Evolutionary conservation across 2,329 filamentous ascomycete species (phyloP).

Genomic region (Fusarium neocosmosporiellum): DNA sequence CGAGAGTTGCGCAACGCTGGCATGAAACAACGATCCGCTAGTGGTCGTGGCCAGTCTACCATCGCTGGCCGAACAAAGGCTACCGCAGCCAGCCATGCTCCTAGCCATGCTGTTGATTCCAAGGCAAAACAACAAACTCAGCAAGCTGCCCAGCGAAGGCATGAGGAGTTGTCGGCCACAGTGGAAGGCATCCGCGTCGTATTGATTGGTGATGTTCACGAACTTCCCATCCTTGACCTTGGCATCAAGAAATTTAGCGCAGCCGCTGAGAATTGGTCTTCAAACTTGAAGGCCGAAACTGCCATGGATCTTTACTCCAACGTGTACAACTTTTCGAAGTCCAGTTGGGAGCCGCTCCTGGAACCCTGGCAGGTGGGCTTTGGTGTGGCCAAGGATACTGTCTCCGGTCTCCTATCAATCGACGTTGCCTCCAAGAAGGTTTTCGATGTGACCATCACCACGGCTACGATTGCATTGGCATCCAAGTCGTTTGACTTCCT

Average conservation of each 20-base stretch:
- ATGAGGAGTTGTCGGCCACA: constrained; percentile 85
- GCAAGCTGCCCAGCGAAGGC: constrained; percentile 37
- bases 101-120: constrained; percentile 37
- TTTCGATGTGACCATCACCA: constrained; percentile 92
- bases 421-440: constrained; percentile 90
- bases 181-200: constrained; percentile 92
- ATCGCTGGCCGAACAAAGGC: constrained; percentile 53
- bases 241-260: constrained; percentile 91
- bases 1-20: constrained; percentile 63
- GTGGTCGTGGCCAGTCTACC: constrained; percentile 66
- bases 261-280: constrained; percentile 91
- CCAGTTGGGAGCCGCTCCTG: constrained; percentile 94
- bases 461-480: constrained; percentile 90
- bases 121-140: constrained; percentile 29
- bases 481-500: constrained; percentile 95
- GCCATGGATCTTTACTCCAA: constrained; percentile 95
- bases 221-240: constrained; percentile 93
- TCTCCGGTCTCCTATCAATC: constrained; percentile 81
- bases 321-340: constrained; percentile 99
- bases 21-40: constrained; percentile 67
- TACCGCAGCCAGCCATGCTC: constrained; percentile 50
- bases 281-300: constrained; percentile 85
- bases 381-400: constrained; percentile 82
- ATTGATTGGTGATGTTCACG: constrained; percentile 94
- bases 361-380: constrained; percentile 98